Base-by-base conservation (phyloP, 1,284 basidiomycete species). In the Rhodotorula sp. region DNA sequence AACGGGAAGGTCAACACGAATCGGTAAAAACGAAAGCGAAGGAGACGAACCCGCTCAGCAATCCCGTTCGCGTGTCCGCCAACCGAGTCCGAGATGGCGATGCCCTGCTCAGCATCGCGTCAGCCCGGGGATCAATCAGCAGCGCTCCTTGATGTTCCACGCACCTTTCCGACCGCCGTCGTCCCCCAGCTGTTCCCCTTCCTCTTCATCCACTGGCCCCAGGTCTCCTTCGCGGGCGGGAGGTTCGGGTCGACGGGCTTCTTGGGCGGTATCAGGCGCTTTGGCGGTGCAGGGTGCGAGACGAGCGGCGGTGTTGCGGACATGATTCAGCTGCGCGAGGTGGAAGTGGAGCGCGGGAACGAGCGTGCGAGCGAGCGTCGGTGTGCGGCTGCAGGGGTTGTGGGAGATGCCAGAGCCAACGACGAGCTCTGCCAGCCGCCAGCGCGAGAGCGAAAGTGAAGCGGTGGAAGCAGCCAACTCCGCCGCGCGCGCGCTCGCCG, bases 231-330 rank as follows among this genome's bases (percentile, higher is more conserved):
- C 52, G 56, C 59, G 2, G 62, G 62, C 24, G 65, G 59, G 2
- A 59, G 24, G 0, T 55, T 37, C 2, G n/a, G 28, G 51, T 61
- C 60, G 37, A 53, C 60, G 16, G 60, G 63, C 44, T 47, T 64
- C 48, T 24, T 46, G 24, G 22, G 55, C 10, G 40, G 48, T 18
- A 68, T 57, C 28, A 63, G 37, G 15, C 69, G 69, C 16, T 58
- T 65, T 10, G 69, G 70, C 28, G 70, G 70, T 1, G 70, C 64
- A 24, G 70, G 70, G 34, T 65, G 66, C 26, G 66, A 44, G 40
- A 7, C 51, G 60, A 57, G 24, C 37, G 55, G 34, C 37, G 13
- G 24, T 34, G 44, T 15, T n/a, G 44, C 4, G 22, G 37, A 15
- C 55, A 40, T 24, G 34, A 44, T 2, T n/a, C 37, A 5, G 55